Conservation (phyloP, 1,284 basidiomycete species). For the Ustilago sp. region DNA sequence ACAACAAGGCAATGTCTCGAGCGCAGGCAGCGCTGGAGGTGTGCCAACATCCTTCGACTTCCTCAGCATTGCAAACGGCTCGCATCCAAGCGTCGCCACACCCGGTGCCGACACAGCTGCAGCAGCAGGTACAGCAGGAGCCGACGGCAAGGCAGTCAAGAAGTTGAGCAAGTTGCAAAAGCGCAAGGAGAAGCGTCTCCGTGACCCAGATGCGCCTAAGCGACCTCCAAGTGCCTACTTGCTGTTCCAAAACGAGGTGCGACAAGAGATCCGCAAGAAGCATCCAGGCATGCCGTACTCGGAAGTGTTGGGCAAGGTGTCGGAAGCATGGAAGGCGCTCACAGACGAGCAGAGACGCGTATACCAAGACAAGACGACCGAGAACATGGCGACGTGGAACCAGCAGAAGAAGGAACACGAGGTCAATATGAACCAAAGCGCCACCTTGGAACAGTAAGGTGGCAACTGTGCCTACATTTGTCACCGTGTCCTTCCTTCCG, state of each 20-base stretch:
- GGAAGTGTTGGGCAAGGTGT: slow-evolving; percentile 60
- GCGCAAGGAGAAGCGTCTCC: slow-evolving; percentile 54
- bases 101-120: slow-evolving; percentile 38
- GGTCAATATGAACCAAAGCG: slow-evolving; percentile 26
- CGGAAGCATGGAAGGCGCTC: slow-evolving; percentile 60
- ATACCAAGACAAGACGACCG: slow-evolving; percentile 61
- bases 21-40: slow-evolving; percentile 26
- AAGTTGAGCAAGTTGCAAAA: slow-evolving; percentile 55
- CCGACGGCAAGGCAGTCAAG: slow-evolving; percentile 48
- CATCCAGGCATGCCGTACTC: slow-evolving; percentile 57
- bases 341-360: slow-evolving; percentile 58
- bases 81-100: slow-evolving; percentile 31
- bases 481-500: background rate
- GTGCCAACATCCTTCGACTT: slow-evolving; percentile 50
- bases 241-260: slow-evolving; percentile 65
- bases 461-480: background rate
- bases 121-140: slow-evolving; percentile 34
- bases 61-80: slow-evolving; percentile 45
- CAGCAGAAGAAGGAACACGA: slow-evolving; percentile 59
- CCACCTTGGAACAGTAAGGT: slow-evolving; percentile 29
- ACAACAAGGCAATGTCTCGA: slow-evolving; percentile 46
- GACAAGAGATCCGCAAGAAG: slow-evolving; percentile 59
- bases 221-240: slow-evolving; percentile 64
- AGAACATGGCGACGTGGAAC: slow-evolving; percentile 60
- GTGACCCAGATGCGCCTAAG: slow-evolving; percentile 64